phyloP scores from a whole-genome alignment of 495 filamentous ascomycete species.

The Aspergillus baeticus region DNA sequence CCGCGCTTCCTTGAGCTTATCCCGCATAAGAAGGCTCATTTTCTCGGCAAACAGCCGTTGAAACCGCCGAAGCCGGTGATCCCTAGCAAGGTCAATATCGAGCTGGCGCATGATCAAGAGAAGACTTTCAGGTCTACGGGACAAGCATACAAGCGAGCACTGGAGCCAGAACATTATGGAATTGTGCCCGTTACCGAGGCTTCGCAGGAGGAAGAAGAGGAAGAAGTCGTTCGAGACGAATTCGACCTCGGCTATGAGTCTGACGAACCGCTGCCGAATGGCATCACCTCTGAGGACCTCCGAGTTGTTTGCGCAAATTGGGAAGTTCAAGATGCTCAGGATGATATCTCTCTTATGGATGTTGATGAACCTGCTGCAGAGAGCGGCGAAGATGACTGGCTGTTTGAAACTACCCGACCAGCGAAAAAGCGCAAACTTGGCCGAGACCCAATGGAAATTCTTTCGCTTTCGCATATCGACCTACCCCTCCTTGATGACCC shows the following conservation, averaged over 20 bases:
- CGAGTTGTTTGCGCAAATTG: slow-evolving; percentile 81
- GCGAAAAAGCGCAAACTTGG: slow-evolving; percentile 52
- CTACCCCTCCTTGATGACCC: slow-evolving; percentile 61
- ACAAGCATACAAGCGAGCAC: slow-evolving; percentile 50
- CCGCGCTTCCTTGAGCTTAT: slow-evolving; percentile 73
- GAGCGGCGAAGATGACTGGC: slow-evolving; percentile 53
- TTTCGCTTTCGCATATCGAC: slow-evolving; percentile 45
- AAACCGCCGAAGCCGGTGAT: slow-evolving; percentile 79
- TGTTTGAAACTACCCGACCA: slow-evolving; percentile 43
- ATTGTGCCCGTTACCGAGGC: slow-evolving; percentile 56
- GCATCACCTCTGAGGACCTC: slow-evolving; percentile 71
- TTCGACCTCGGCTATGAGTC: slow-evolving; percentile 59
- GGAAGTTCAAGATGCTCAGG: slow-evolving; percentile 59
- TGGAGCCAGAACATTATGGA: slow-evolving; percentile 56
- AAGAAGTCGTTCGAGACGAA: slow-evolving; percentile 56
- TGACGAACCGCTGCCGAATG: slow-evolving; percentile 51
- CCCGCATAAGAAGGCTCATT: slow-evolving; percentile 69
- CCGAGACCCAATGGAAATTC: slow-evolving; percentile 35
- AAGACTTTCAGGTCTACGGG: slow-evolving; percentile 70
- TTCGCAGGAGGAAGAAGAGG: slow-evolving; percentile 55
- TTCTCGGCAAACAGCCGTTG: slow-evolving; percentile 62
- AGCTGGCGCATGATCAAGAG: slow-evolving; percentile 78
- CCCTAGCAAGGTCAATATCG: slow-evolving; percentile 83
- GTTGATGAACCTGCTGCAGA: slow-evolving; percentile 26
- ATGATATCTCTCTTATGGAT: slow-evolving; percentile 37